These are phyloP conservation scores for Pseudogymnoascus sp. DNA, from an alignment of 2,329 filamentous ascomycete genomes.

Conservation along the genomic window DNA sequence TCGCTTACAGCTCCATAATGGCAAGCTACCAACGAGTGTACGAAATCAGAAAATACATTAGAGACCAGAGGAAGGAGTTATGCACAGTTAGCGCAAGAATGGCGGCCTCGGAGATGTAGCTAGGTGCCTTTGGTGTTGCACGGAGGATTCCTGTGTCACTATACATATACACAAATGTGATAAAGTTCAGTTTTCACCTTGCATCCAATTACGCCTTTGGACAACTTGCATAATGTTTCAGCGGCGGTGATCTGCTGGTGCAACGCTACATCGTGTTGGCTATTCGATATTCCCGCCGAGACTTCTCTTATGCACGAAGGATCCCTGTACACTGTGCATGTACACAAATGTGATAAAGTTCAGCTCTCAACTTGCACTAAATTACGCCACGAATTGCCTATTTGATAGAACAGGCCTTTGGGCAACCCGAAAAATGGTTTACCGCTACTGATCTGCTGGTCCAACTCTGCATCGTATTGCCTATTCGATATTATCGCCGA, in stretches of 20 bases:
- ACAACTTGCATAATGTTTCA: background rate
- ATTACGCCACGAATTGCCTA: background rate
- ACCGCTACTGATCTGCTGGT: background rate
- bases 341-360: background rate
- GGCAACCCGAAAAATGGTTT: background rate
- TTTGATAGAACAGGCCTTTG: background rate
- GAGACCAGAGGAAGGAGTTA: background rate
- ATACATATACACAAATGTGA: background rate
- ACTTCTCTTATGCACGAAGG: background rate
- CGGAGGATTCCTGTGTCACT: background rate
- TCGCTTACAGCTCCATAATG: background rate
- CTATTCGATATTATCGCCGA: background rate
- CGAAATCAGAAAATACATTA: background rate
- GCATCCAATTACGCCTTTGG: background rate
- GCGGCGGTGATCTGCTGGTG: background rate
- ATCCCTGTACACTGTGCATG: background rate
- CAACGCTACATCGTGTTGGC: background rate
- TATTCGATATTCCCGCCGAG: background rate
- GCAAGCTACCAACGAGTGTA: background rate
- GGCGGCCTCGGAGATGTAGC: background rate
- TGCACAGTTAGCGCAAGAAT: background rate
- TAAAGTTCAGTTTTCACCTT: background rate
- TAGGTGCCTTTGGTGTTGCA: background rate
- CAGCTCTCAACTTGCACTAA: background rate
- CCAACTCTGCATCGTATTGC: background rate